Base-by-base conservation (phyloP, 768 basidiomycete genomes). In the Rubroboletus satanas region DNA sequence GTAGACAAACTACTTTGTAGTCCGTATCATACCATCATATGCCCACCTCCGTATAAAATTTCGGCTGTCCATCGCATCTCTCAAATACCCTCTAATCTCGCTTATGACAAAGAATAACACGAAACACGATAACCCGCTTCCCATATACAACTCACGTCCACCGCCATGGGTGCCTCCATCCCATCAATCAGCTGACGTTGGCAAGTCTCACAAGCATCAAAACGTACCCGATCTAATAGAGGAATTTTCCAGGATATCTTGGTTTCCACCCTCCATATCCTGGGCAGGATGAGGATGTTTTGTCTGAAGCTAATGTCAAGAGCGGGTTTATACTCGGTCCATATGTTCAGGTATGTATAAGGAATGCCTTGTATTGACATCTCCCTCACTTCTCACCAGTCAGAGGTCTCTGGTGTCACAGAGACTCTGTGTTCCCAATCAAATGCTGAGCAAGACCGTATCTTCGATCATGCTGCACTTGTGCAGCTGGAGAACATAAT, bases 231-330 rank as follows among this genome's bases (percentile, higher is more conserved):
- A 28, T 14, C 51, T 56, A 18, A 59, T 23, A 0, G 5, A 35
- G 1, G 29, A 4, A 4, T 11, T 35, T 52, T 2, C 17, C 52
- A 93, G 90, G 90, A 17, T 90, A 87, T 66, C 75, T 79, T 52
- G 88, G 88, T 11, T 91, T 88, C 61, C 77, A 84, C 65, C 91
- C 91, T 42, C 88, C 91, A 7, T 78, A 80, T 38, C 81, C 85
- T 17, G 79, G 82, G 6, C 87, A 90, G 66, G 84, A 87, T 52
- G 90, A 93, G 66, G 90, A 91, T 61, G 64, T 81, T 2, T 72
- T 93, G 41, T 83, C 87, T 0, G 80, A 83, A 41, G 58, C 65
- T 1, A 85, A 83, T 60, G 77, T 92, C 33, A 83, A 83, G 72
- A 78, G 78, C 65, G 91, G 91, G 0, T 84, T 86, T 56, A 64